Evolutionary conservation across 169 alveolate species (phyloP).

Genomic region (Amoebophrya sp.): DNA sequence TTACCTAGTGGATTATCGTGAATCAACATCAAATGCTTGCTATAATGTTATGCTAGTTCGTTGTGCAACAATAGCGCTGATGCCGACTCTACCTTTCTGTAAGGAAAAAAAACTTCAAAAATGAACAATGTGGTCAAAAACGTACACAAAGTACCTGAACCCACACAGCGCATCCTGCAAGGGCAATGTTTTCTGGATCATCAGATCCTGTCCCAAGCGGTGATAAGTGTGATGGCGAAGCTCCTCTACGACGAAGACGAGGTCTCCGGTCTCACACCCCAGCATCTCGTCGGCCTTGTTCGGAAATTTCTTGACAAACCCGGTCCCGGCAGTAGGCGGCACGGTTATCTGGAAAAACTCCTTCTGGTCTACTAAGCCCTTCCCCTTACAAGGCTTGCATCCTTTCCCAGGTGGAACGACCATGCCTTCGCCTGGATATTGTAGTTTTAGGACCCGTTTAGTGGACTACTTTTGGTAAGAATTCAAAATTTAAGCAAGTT

Average conservation of each 20-base stretch:
- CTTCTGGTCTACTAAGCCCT: not conserved
- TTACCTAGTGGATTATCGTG: no score
- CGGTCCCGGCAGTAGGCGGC: not conserved
- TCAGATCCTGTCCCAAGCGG: not conserved
- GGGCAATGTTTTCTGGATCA: not conserved
- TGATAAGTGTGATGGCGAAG: not conserved
- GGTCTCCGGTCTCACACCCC: not conserved
- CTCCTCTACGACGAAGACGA: not conserved
- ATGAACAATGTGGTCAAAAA: no score
- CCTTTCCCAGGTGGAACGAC: not conserved
- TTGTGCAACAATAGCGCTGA: no score
- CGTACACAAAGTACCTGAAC: no score
- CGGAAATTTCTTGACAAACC: not conserved
- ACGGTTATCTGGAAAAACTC: not conserved
- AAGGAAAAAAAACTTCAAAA: no score
- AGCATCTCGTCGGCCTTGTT: not conserved
- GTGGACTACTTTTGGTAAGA: not conserved
- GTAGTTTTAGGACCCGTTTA: not conserved
- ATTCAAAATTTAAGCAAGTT: not conserved
- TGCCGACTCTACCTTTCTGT: no score
- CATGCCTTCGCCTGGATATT: not conserved
- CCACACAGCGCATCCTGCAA: slow-evolving; percentile 17
- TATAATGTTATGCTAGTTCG: no score
- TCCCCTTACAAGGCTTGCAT: not conserved
- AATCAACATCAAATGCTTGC: no score